A percentile compares a stretch with the other conserved stretches of the same genome.
phyloP scores from a whole-genome alignment of 2,329 filamentous ascomycete genomes.

The Fusarium sp. region DNA sequence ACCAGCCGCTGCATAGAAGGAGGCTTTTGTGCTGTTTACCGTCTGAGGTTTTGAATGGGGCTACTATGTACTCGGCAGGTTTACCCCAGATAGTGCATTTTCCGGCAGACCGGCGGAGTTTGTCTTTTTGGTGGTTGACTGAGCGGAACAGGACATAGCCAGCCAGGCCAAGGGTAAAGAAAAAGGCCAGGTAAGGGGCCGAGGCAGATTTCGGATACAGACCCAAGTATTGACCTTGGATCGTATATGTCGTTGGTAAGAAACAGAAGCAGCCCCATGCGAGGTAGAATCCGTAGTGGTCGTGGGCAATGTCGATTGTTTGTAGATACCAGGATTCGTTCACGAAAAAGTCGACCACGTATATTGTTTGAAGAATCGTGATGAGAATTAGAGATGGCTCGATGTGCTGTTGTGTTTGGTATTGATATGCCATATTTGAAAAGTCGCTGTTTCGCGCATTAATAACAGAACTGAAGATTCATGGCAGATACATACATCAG shows the following conservation, averaged over 20 bases:
- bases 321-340: slow-evolving; percentile 63
- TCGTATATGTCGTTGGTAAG: slow-evolving; percentile 60
- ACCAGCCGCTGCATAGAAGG: slow-evolving; percentile 47
- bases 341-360: slow-evolving; percentile 62
- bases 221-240: slow-evolving; percentile 61
- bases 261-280: slow-evolving; percentile 60
- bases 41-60: slow-evolving; percentile 56
- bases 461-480: slow-evolving; percentile 27
- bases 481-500: slow-evolving; percentile 50
- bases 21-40: slow-evolving; percentile 53
- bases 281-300: slow-evolving; percentile 60
- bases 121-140: slow-evolving; percentile 60
- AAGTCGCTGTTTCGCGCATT: slow-evolving; percentile 35
- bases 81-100: slow-evolving; percentile 58
- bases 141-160: slow-evolving; percentile 60
- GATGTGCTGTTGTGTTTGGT: slow-evolving; percentile 55
- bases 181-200: slow-evolving; percentile 39
- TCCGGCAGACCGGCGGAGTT: slow-evolving; percentile 54
- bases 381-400: slow-evolving; percentile 54
- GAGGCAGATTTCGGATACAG: slow-evolving; percentile 52
- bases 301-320: slow-evolving; percentile 59
- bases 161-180: slow-evolving; percentile 33
- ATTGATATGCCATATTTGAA: slow-evolving; percentile 53
- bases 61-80: slow-evolving; percentile 53
- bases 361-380: slow-evolving; percentile 57